These are phyloP conservation scores for Microbotryum violaceum DNA, from an alignment of 1,284 basidiomycete genomes.

Conservation along the genomic window DNA sequence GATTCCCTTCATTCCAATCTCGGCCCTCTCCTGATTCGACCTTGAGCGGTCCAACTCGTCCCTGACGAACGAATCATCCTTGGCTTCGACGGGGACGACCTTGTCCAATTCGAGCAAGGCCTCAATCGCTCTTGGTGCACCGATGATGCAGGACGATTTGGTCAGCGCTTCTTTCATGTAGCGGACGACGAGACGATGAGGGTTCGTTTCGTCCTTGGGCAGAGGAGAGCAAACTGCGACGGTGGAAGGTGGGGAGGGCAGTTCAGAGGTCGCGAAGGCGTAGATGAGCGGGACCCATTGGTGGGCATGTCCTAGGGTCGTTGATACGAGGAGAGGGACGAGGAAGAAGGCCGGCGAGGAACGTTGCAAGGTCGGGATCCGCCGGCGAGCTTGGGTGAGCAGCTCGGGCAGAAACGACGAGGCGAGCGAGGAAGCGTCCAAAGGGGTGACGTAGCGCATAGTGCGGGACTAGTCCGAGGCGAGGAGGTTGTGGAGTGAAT, in stretches of 20 bases:
- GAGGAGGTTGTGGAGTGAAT: no score
- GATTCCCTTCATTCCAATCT: constrained; percentile 1
- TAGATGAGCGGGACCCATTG: background rate
- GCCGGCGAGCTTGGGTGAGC: no score
- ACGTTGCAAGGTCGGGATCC: no score
- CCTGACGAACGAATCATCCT: constrained; percentile 6
- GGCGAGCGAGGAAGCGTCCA: no score
- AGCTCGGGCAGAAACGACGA: no score
- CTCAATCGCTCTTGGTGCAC: constrained; percentile 20
- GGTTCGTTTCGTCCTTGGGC: background rate
- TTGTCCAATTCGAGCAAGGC: constrained; percentile 9
- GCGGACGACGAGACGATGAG: constrained; percentile 9
- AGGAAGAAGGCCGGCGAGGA: background rate
- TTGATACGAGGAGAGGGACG: background rate
- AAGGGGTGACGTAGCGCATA: no score
- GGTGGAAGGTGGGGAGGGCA: background rate
- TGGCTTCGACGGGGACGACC: constrained; percentile 1
- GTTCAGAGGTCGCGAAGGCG: background rate
- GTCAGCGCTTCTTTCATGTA: constrained; percentile 20
- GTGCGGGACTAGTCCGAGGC: no score
- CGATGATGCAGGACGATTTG: constrained; percentile 16
- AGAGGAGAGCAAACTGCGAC: background rate
- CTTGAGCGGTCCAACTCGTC: background rate
- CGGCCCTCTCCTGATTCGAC: background rate
- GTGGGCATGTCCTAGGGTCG: background rate